Conservation (phyloP, 768 basidiomycete genomes). For the Tremella fuciformis region DNA sequence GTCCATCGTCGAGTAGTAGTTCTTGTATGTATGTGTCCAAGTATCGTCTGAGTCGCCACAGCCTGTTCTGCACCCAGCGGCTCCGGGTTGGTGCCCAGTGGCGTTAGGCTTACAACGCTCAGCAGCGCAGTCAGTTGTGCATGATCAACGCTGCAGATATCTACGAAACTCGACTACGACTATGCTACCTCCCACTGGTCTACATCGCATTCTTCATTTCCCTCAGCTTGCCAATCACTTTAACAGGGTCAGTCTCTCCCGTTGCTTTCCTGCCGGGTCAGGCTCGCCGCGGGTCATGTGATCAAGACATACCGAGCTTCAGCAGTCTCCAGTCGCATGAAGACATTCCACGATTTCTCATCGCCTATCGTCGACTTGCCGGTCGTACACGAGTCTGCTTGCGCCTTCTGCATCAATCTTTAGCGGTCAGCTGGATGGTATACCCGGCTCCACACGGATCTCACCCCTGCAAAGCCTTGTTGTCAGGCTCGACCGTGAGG, state of each 20-base stretch:
- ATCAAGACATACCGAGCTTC: conserved; percentile 62
- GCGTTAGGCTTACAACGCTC: too few species aligned
- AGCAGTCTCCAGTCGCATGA: conserved; percentile 72
- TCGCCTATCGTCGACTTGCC: conserved; percentile 86
- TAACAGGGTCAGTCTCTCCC: conserved; percentile 57
- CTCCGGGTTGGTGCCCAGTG: too few species aligned
- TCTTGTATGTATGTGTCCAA: too few species aligned
- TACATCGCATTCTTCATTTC: conserved; percentile 68
- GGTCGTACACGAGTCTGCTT: conserved; percentile 64
- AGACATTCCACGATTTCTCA: conserved; percentile 93
- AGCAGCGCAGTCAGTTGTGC: background rate
- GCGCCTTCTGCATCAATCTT: conserved; percentile 60
- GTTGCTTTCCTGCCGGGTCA: conserved; percentile 57
- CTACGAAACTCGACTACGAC: conserved; percentile 1
- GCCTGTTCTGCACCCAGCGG: too few species aligned
- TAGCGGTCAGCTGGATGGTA: background rate
- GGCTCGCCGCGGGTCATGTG: background rate
- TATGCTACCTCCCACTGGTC: background rate
- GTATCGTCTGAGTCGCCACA: too few species aligned
- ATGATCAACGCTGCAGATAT: conserved; percentile 12
- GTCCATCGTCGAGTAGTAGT: too few species aligned
- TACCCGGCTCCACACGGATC: background rate
- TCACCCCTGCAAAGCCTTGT: conserved; percentile 59
- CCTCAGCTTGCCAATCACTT: conserved; percentile 71
- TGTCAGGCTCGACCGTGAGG: conserved; percentile 54